Conservation (phyloP, 352 stramenopile species). For the Phytopythium kandeliae region DNA sequence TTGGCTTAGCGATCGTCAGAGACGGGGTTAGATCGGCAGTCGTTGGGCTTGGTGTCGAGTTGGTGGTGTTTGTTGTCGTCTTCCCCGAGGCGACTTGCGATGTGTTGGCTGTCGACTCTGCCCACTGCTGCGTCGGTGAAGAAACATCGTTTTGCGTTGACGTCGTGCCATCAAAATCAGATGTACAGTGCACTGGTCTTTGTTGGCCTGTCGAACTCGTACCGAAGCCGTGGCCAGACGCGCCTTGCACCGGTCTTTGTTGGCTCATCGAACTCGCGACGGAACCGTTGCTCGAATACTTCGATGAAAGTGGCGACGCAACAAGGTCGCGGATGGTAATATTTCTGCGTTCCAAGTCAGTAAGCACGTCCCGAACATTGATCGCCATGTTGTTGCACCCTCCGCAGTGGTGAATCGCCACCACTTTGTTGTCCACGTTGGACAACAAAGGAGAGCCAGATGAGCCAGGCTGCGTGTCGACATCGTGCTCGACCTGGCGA, state of each 20-base stretch:
- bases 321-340: slow-evolving; percentile 33
- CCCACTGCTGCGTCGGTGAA: too few relatives aligned
- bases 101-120: too few relatives aligned
- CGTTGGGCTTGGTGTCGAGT: slow-evolving; percentile 4
- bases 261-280: neutral
- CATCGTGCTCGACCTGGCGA: slow-evolving; percentile 35
- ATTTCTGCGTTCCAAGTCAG: slow-evolving; percentile 24
- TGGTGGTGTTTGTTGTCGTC: neutral
- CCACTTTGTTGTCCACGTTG: slow-evolving; percentile 33
- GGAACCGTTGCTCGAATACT: neutral
- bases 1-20: neutral
- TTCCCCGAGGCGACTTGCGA: too few relatives aligned
- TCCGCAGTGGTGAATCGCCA: slow-evolving; percentile 53
- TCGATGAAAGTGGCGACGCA: neutral
- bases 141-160: slow-evolving; percentile 4
- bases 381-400: slow-evolving; percentile 41
- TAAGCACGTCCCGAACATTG: slow-evolving; percentile 30
- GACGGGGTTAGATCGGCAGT: neutral
- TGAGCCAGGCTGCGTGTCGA: slow-evolving; percentile 38
- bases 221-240: neutral
- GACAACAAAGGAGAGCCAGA: slow-evolving; percentile 43
- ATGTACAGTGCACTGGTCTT: neutral
- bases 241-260: neutral
- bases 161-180: neutral
- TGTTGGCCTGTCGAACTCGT: neutral